A percentile compares a stretch with the other conserved stretches of the same genome.
Conservation (phyloP, 2,329 filamentous ascomycete genomes). For the Fusarium solani-melongenae region DNA sequence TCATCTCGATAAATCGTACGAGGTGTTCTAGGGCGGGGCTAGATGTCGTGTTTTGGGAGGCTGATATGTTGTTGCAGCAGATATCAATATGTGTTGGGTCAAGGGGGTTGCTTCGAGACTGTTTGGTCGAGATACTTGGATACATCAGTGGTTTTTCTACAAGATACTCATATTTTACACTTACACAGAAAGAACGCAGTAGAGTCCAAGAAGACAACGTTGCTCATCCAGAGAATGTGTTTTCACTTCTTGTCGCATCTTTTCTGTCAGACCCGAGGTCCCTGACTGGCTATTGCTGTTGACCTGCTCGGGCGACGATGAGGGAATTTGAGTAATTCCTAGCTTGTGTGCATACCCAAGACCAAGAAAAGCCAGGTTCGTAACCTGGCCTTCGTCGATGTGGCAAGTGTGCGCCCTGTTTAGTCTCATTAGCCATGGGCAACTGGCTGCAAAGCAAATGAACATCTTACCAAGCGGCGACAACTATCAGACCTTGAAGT, state of each 20-base stretch:
- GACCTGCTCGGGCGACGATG: slow-evolving; percentile 12
- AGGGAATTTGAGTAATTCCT: slow-evolving; percentile 44
- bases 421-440: background rate
- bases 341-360: slow-evolving; percentile 56
- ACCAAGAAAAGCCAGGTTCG: slow-evolving; percentile 53
- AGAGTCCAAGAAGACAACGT: slow-evolving; percentile 52
- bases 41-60: slow-evolving; percentile 38
- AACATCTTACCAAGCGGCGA: slow-evolving; percentile 56
- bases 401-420: slow-evolving; percentile 50
- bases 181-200: slow-evolving; percentile 54
- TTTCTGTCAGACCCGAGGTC: slow-evolving; percentile 23
- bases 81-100: slow-evolving; percentile 47
- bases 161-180: slow-evolving; percentile 5
- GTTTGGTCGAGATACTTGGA: slow-evolving; percentile 51
- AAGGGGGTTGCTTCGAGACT: slow-evolving; percentile 49
- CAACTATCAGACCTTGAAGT: slow-evolving; percentile 59
- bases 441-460: no score
- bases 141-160: background rate
- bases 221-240: slow-evolving; percentile 51
- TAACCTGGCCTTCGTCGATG: slow-evolving; percentile 50
- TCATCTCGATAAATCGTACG: slow-evolving; percentile 50
- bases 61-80: slow-evolving; percentile 47
- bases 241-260: slow-evolving; percentile 32
- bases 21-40: slow-evolving; percentile 50
- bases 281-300: slow-evolving; percentile 13